phyloP scores from a whole-genome alignment of 2,329 filamentous ascomycete species.

The Conoideocrella luteorostrata region DNA sequence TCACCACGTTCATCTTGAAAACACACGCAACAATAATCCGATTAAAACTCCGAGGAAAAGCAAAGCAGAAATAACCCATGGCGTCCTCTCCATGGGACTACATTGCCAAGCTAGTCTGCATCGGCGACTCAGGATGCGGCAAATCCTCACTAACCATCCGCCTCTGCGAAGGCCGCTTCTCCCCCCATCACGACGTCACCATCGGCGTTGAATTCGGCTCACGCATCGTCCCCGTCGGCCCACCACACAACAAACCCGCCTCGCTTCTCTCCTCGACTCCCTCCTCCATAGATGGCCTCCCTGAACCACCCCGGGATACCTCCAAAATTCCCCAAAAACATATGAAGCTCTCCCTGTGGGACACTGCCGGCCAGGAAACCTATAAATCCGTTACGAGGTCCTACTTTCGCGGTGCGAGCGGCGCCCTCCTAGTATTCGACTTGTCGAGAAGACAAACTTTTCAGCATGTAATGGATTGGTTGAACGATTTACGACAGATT shows the following conservation, averaged over 20 bases:
- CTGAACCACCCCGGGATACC: slow-evolving; percentile 42
- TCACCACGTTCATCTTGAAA: too few relatives aligned
- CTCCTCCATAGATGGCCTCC: slow-evolving; percentile 35
- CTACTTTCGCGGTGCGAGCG: slow-evolving; percentile 76
- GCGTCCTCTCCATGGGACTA: slow-evolving; percentile 82
- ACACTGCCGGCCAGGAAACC: slow-evolving; percentile 93
- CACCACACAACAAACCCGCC: slow-evolving; percentile 56
- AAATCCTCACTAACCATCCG: slow-evolving; percentile 93
- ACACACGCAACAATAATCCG: not conserved
- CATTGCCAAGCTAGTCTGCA: slow-evolving; percentile 97
- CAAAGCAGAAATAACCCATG: slow-evolving; percentile 33
- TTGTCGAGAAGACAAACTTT: slow-evolving; percentile 84
- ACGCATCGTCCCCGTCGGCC: slow-evolving; percentile 83
- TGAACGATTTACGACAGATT: slow-evolving; percentile 88
- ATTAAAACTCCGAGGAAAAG: not conserved
- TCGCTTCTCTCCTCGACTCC: slow-evolving; percentile 18
- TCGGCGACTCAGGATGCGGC: slow-evolving; percentile 92
- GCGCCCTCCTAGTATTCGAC: slow-evolving; percentile 83
- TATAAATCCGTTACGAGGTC: slow-evolving; percentile 94
- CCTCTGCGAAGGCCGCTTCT: slow-evolving; percentile 94
- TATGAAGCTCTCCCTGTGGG: slow-evolving; percentile 94
- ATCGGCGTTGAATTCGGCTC: slow-evolving; percentile 96
- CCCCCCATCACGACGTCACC: slow-evolving; percentile 89
- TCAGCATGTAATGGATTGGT: slow-evolving; percentile 82
- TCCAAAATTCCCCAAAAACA: slow-evolving; percentile 52